phyloP scores from a whole-genome alignment of 345 rosid species.

The Eucalyptus brandiana region DNA sequence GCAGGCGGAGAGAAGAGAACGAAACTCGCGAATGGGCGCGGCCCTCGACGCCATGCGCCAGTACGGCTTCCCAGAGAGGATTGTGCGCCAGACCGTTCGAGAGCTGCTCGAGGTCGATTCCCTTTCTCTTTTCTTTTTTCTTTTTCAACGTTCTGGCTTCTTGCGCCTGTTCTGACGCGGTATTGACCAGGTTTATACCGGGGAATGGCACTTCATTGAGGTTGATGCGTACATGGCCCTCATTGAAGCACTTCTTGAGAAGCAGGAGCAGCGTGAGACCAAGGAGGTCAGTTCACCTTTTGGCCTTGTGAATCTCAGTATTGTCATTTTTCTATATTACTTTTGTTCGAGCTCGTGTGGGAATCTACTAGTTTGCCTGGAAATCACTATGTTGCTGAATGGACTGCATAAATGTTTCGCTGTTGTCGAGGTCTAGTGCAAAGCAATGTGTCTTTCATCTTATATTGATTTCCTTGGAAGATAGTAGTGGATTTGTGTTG shows the following conservation, averaged over 20 bases:
- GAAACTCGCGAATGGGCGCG: slow-evolving; percentile 23
- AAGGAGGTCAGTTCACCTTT: not conserved
- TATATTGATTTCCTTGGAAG: not conserved
- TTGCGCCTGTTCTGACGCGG: not conserved
- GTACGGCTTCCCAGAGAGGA: slow-evolving; percentile 5
- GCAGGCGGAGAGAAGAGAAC: not conserved
- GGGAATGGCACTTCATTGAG: slow-evolving; percentile 38
- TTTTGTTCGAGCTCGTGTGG: not conserved
- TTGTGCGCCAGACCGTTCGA: slow-evolving; percentile 1
- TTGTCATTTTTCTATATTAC: not conserved
- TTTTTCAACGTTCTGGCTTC: not conserved
- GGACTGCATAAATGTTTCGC: not conserved
- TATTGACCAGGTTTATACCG: slow-evolving; percentile 11
- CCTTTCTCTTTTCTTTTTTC: not conserved
- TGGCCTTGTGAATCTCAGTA: not conserved
- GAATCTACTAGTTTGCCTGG: not conserved
- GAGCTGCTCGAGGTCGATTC: slow-evolving; percentile 20
- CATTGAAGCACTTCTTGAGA: slow-evolving; percentile 20
- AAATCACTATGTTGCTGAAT: not conserved
- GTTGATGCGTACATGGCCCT: slow-evolving; percentile 16
- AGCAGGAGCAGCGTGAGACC: not conserved
- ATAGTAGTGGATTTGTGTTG: not conserved
- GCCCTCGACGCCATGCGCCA: slow-evolving; percentile 29
- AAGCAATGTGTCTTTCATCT: not conserved
- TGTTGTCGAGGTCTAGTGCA: not conserved